Evolutionary conservation across 352 stramenopile genomes (phyloP), one percentile per base, ranked within the genome.

Genomic region (Globisporangium uncinulatum): DNA sequence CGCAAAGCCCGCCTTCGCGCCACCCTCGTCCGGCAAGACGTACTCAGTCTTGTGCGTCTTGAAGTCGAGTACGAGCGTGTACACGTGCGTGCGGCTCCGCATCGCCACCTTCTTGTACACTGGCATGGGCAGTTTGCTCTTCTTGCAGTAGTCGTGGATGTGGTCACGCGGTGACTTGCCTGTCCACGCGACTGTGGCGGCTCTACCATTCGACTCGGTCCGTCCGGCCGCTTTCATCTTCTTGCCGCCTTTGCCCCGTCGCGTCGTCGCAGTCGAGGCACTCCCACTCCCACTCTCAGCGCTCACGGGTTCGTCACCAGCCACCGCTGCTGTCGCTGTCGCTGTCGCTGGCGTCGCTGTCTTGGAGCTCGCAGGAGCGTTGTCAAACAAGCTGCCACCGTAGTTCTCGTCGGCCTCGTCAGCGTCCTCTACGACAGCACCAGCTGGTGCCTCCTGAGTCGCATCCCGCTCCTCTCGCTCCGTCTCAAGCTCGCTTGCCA

Each of bases 111-210:
- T 67, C 56, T 86, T 87, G 70, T 85, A 98, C 51, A 88, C 78
- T 1, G 92, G 89, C 42, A 73, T 75, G 1, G 77, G 73, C 55
- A 92, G 60, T 44, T 94, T 92, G 61, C 87, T 67, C 60, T 97
- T 97, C 44, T 79, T 80, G 66, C 88, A 97, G 36, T 86, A 73
- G 49, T 97, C 86, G 31, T 97, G 71, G 36, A 98, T 67, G 34
- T 94, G 79, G 53, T 96, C 79, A 34, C 93, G 74, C 4, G 94
- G 92, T 4, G 87, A 96, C 47, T 89, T 93, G 42, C 81, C 81
- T 0, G 78, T 92, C 81, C 81, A 92, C 34, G 66, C 34, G 34
- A 62, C 19, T 29, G 15, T 20, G 21, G 19, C 42, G 9, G 66
- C 58, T 44, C 69, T 56, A 6, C 60, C 48, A 45, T 70, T 74